These are phyloP conservation scores for Lodderomyces pseudojiufengensis DNA, from an alignment of 1,139 yeast species.

Conservation along the genomic window DNA sequence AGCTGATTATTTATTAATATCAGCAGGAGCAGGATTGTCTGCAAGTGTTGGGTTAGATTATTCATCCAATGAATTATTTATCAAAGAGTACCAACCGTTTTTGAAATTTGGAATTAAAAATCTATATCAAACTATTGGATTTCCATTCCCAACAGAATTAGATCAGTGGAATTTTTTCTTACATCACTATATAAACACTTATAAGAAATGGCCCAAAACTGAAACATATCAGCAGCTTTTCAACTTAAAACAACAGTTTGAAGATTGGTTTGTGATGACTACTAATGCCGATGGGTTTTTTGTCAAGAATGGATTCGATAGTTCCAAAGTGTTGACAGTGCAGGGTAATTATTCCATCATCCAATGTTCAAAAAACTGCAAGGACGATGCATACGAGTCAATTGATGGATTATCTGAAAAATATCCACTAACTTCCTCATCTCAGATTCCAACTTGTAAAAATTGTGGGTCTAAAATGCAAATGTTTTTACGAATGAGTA, in stretches of 20 bases:
- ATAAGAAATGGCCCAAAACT: slow-evolving; percentile 8
- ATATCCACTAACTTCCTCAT: slow-evolving; percentile 4
- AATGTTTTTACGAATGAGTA: slow-evolving; percentile 9
- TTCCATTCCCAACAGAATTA: slow-evolving; percentile 8
- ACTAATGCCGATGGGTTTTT: slow-evolving; percentile 13
- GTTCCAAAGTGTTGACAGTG: slow-evolving; percentile 6
- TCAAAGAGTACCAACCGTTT: slow-evolving; percentile 7
- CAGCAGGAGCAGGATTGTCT: slow-evolving; percentile 11
- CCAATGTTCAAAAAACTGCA: slow-evolving; percentile 9
- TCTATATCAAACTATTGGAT: slow-evolving; percentile 9
- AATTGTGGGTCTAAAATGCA: slow-evolving; percentile 9
- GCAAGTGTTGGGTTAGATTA: slow-evolving; percentile 11
- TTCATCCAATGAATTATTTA: slow-evolving; percentile 7
- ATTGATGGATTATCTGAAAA: slow-evolving; percentile 6
- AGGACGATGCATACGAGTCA: slow-evolving; percentile 6
- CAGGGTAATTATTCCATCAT: slow-evolving; percentile 10
- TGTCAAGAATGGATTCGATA: slow-evolving; percentile 10
- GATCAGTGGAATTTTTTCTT: slow-evolving; percentile 12
- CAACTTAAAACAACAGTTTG: not conserved
- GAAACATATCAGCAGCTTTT: slow-evolving; percentile 8
- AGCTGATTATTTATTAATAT: slow-evolving; percentile 6
- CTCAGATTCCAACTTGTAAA: slow-evolving; percentile 9
- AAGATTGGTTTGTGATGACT: slow-evolving; percentile 10
- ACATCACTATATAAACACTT: slow-evolving; percentile 8
- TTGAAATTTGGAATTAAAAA: slow-evolving; percentile 7